Evolutionary conservation across 257 asterid genomes (phyloP).

Genomic region (Primulina tabacum): DNA sequence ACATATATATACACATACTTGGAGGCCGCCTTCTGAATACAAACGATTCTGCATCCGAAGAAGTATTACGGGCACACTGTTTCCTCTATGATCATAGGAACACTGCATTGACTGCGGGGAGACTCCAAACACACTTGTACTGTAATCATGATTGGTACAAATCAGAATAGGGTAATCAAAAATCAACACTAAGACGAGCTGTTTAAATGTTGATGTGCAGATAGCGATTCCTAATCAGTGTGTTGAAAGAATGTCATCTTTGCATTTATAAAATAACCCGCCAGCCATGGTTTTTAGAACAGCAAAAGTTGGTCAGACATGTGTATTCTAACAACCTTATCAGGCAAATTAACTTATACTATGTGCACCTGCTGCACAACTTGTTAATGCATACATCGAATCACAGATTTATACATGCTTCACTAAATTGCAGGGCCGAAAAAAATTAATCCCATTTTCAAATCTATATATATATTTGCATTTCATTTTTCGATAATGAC

Average conservation of each 20-base stretch:
- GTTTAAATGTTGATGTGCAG: too few species aligned
- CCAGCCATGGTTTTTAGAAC: background rate
- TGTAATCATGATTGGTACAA: slow-evolving; percentile 22
- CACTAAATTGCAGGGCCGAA: too few species aligned
- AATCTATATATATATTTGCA: too few species aligned
- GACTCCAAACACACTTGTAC: slow-evolving; percentile 81
- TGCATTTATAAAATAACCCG: background rate
- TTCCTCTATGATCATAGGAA: slow-evolving; percentile 65
- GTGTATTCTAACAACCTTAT: background rate
- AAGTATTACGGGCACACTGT: slow-evolving; percentile 77
- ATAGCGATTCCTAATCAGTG: too few species aligned
- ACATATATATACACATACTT: slow-evolving; percentile 31
- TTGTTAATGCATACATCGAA: background rate
- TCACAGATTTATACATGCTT: background rate
- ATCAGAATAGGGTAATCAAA: background rate
- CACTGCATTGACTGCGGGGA: slow-evolving; percentile 91
- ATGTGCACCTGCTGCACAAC: background rate
- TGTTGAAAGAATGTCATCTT: background rate
- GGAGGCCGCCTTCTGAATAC: slow-evolving; percentile 74
- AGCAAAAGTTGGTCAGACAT: background rate
- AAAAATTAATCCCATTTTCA: too few species aligned
- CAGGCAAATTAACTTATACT: background rate
- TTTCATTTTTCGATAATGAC: too few species aligned
- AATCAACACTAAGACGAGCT: background rate
- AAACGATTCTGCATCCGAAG: slow-evolving; percentile 69